Percentiles rank a stretch among this genome's conserved stretches.
phyloP scores from a whole-genome alignment of 176 grass and related monocot genomes.

The maize (Zea mays) region DNA sequence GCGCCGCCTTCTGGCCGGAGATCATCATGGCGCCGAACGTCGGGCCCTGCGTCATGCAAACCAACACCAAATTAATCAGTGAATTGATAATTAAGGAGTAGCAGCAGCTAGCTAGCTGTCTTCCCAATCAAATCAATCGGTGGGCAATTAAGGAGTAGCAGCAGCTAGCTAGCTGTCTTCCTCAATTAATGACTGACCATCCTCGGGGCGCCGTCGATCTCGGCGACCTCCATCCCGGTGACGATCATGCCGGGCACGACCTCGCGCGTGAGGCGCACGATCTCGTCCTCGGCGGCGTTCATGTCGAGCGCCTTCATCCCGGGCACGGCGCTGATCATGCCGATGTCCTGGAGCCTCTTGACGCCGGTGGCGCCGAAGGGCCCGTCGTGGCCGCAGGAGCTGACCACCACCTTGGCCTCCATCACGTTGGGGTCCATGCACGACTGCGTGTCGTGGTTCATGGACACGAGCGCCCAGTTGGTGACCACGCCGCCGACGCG shows the following conservation, averaged over 20 bases:
- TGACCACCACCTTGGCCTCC: constrained; percentile 92
- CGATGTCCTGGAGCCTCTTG: constrained; percentile 89
- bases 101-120: neutral
- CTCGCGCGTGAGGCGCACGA: constrained; percentile 83
- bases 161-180: too few species aligned
- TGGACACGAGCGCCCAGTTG: constrained; percentile 92
- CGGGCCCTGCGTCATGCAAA: constrained; percentile 55
- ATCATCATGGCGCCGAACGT: constrained; percentile 99
- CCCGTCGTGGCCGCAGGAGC: constrained; percentile 94
- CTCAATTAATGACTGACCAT: constrained; percentile 46
- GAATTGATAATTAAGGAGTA: too few species aligned
- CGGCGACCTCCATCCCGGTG: constrained; percentile 98
- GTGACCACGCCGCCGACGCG: constrained; percentile 87
- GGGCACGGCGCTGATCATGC: constrained; percentile 82
- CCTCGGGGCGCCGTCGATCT: constrained; percentile 93
- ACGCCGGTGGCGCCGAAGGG: constrained; percentile 90
- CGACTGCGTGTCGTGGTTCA: constrained; percentile 98
- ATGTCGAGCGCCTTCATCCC: constrained; percentile 93
- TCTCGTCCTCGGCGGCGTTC: constrained; percentile 91
- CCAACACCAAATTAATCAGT: too few species aligned
- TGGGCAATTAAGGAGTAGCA: too few species aligned
- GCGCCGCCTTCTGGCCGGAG: constrained; percentile 97
- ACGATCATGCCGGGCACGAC: constrained; percentile 92
- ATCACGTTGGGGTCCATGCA: constrained; percentile 99
- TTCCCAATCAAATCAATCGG: too few species aligned